These are phyloP conservation scores for Raffaelea albimanens DNA, from an alignment of 2,329 filamentous ascomycete genomes.

Conservation along the genomic window DNA sequence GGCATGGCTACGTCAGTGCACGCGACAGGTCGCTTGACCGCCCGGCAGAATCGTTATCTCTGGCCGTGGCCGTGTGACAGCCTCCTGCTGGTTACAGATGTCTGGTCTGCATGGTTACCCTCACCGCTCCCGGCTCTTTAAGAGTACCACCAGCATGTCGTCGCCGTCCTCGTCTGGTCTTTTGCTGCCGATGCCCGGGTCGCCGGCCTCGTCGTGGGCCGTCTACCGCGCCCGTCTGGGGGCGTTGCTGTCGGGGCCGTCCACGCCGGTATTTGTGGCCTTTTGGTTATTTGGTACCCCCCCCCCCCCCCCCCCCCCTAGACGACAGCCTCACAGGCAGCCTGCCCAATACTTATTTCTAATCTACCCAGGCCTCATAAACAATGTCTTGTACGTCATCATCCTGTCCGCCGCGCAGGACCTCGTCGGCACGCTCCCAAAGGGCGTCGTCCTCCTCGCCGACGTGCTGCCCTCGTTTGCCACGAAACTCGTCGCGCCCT, in stretches of 20 bases:
- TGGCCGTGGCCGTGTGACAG: neutral
- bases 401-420: slow-evolving; percentile 93
- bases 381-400: slow-evolving; percentile 96
- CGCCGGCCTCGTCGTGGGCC: slow-evolving; percentile 61
- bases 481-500: slow-evolving; percentile 80
- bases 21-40: slow-evolving; percentile 1
- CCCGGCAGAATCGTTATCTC: slow-evolving; percentile 12
- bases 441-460: slow-evolving; percentile 84
- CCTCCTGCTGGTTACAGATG: neutral
- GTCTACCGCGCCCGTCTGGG: slow-evolving; percentile 58
- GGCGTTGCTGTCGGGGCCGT: slow-evolving; percentile 54
- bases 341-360: neutral
- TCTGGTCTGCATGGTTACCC: neutral
- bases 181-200: slow-evolving; percentile 48
- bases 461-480: slow-evolving; percentile 86
- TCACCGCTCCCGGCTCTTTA: neutral
- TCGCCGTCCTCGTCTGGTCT: slow-evolving; percentile 30
- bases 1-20: no score
- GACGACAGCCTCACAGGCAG: slow-evolving; percentile 11
- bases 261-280: slow-evolving; percentile 63
- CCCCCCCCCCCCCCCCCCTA: no score
- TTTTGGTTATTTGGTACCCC: slow-evolving; percentile 98
- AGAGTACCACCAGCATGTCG: slow-evolving; percentile 16
- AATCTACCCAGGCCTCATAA: slow-evolving; percentile 61
- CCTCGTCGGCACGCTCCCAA: slow-evolving; percentile 80